A percentile compares a stretch with the other conserved stretches of the same genome.
Evolutionary conservation across 2,329 filamentous ascomycete species (phyloP).

Genomic region (Pseudovirgaria hyperparasitica): DNA sequence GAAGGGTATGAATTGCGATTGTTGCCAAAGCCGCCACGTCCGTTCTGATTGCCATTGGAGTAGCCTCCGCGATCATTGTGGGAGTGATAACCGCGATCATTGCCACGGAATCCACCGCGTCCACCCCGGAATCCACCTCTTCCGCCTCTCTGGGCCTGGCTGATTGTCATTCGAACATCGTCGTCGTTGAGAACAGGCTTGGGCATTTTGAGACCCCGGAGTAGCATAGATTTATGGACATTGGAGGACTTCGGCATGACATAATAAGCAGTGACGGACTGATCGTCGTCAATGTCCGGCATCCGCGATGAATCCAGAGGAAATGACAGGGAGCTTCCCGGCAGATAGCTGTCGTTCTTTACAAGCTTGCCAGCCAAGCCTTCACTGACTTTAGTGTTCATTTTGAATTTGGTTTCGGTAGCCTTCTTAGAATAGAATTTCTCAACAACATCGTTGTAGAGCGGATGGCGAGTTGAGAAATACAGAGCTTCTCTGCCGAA

Average conservation of each 20-base stretch:
- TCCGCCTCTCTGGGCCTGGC: too few species aligned
- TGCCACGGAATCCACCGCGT: background rate
- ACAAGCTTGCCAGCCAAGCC: constrained; percentile 70
- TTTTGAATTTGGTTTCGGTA: constrained; percentile 49
- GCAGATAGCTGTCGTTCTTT: constrained; percentile 73
- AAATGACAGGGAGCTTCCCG: constrained; percentile 68
- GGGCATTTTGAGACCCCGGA: constrained; percentile 68
- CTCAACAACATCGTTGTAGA: constrained; percentile 74
- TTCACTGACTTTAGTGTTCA: constrained; percentile 63
- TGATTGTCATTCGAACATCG: constrained; percentile 39
- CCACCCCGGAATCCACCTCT: background rate
- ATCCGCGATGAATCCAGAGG: constrained; percentile 60
- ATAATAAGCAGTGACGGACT: constrained; percentile 59
- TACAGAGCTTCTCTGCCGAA: constrained; percentile 71
- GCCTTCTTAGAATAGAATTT: constrained; percentile 91
- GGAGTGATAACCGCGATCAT: background rate
- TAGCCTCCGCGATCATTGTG: constrained; percentile 1
- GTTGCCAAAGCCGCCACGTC: background rate
- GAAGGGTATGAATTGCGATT: too few species aligned
- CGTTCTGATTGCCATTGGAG: background rate
- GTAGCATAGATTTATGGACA: constrained; percentile 84
- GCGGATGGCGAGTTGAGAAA: constrained; percentile 67
- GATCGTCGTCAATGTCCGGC: constrained; percentile 61
- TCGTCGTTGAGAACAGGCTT: constrained; percentile 54
- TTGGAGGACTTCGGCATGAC: constrained; percentile 57